Conservation (phyloP, 345 rosid genomes). For the Dipteronia dyeriana region DNA sequence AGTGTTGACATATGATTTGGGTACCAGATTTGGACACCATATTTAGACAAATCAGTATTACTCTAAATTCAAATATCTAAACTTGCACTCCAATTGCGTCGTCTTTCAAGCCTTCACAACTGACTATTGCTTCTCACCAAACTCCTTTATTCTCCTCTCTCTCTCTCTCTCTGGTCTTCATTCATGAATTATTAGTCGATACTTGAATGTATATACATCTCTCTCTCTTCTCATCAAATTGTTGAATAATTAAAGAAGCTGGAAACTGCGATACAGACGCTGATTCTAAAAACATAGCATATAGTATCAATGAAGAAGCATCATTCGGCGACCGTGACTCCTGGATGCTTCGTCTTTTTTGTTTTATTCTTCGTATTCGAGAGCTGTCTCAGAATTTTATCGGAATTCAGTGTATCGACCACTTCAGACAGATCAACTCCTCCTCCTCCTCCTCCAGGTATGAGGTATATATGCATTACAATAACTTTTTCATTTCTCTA, state of each 20-base stretch:
- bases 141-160: background rate
- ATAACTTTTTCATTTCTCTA: background rate
- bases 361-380: conserved; percentile 8
- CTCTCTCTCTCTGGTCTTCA: background rate
- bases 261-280: background rate
- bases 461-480: background rate
- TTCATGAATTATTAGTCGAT: background rate
- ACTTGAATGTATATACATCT: no score
- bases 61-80: no score
- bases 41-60: no score
- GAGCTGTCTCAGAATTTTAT: background rate
- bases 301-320: conserved; percentile 12
- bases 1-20: no score
- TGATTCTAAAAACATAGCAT: background rate
- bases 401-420: background rate
- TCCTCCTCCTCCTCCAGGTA: conserved; percentile 17
- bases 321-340: background rate
- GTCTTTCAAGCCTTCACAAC: background rate
- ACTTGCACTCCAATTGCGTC: background rate
- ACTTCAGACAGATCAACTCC: background rate
- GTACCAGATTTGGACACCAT: no score
- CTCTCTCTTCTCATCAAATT: no score
- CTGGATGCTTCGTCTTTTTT: background rate
- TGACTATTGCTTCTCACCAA: background rate
- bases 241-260: background rate